Conservation (phyloP, 2,329 filamentous ascomycete genomes). For the Alternaria dauci region DNA sequence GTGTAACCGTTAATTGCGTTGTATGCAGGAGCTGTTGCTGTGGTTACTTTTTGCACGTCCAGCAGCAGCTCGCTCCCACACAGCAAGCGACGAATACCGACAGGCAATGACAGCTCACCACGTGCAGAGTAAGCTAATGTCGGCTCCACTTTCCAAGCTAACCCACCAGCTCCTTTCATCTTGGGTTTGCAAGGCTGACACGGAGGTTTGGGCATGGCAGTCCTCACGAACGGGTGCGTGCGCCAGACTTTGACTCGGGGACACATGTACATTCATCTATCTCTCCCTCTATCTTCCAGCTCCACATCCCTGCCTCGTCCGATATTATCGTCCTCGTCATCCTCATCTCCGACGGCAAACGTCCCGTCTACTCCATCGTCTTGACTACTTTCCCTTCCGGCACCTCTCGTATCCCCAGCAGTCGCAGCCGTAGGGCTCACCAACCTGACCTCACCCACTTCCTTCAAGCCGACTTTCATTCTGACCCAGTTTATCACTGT, state of each 20-base stretch:
- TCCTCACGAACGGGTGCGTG: background rate
- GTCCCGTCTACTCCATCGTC: constrained; percentile 8
- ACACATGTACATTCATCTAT: constrained; percentile 3
- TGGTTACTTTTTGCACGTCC: background rate
- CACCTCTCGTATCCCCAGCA: background rate
- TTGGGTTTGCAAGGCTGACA: constrained; percentile 1
- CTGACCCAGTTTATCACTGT: constrained; percentile 31
- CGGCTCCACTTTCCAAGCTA: constrained; percentile 10
- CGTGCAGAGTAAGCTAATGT: constrained; percentile 7
- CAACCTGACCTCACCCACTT: constrained; percentile 37
- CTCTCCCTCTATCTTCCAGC: constrained; percentile 25
- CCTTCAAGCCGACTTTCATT: constrained; percentile 24
- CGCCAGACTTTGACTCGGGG: background rate
- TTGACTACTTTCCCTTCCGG: constrained; percentile 10
- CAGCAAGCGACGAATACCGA: background rate
- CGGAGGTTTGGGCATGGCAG: background rate
- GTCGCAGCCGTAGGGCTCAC: constrained; percentile 30
- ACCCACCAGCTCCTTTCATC: constrained; percentile 12
- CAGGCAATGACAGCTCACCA: constrained; percentile 17
- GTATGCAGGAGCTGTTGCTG: background rate
- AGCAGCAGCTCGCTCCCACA: background rate
- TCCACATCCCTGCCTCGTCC: constrained; percentile 11
- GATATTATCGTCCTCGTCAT: constrained; percentile 19
- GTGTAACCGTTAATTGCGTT: background rate
- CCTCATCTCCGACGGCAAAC: constrained; percentile 18